Evolutionary conservation across 306 rosid genomes (phyloP).

Genomic region (Corylus americana): DNA sequence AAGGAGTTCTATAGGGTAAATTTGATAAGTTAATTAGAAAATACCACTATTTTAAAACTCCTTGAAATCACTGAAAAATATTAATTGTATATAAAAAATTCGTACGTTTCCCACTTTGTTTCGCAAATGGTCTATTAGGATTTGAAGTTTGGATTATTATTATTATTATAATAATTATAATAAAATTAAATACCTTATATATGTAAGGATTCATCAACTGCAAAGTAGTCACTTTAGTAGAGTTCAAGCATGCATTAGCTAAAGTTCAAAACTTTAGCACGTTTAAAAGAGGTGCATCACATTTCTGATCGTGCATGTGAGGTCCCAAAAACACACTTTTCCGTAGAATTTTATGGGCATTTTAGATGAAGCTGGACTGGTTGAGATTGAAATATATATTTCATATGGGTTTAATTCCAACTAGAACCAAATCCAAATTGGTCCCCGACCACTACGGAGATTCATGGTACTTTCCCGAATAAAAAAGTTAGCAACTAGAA

Average conservation of each 20-base stretch:
- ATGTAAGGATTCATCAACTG: too few relatives aligned
- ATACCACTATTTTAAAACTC: too few relatives aligned
- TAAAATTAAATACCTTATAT: too few relatives aligned
- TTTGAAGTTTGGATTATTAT: not conserved
- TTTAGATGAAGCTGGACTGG: too few relatives aligned
- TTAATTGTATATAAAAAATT: too few relatives aligned
- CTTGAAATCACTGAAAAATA: too few relatives aligned
- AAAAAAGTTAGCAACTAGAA: too few relatives aligned
- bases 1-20: not conserved
- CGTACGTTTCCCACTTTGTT: not conserved
- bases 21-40: not conserved
- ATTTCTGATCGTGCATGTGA: not conserved
- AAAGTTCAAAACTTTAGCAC: not conserved
- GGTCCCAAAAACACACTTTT: not conserved
- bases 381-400: too few relatives aligned
- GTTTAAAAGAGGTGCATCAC: not conserved
- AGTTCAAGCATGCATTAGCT: not conserved
- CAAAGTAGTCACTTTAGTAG: too few relatives aligned
- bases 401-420: too few relatives aligned
- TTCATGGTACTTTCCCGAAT: conserved; percentile 29
- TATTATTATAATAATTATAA: too few relatives aligned
- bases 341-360: not conserved
- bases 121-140: not conserved
- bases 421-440: not conserved
- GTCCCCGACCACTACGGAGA: conserved; percentile 25